Evolutionary conservation across 176 grass and related monocot genomes (phyloP), one percentile per base, ranked within the genome.

Genomic region (Triticum timopheevii): DNA sequence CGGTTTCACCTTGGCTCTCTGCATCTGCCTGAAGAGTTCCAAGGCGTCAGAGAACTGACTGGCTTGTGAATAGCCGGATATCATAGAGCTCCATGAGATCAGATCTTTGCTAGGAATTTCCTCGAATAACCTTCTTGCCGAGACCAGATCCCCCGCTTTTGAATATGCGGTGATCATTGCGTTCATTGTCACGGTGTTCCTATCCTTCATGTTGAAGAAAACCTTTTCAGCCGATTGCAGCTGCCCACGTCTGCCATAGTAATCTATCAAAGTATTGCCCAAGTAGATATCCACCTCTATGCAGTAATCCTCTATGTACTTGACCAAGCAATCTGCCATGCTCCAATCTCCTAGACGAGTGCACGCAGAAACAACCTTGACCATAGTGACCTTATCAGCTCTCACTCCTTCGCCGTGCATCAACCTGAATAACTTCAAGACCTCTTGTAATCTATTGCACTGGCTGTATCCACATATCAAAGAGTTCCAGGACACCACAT

Each of bases 51-150:
- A 86, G 66, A 92, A 95, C 36, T n/a, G 54, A 68, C 79, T 87
- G 20, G 69, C 69, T 49, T 88, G 80, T 2, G 86, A 95, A 77
- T 90, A 95, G 50, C 83, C 83, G 1, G 83, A 86, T 68, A 89
- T 82, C 52, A 95, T 93, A 52, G 90, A 93, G 71, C 84, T 90
- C 88, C 88, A 92, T 54, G 90, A 87, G 68, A 92, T 89, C 83
- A 92, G 74, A 89, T 95, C 80, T 64, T 86, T 90, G 44, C 65
- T 50, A 65, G 77, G 66, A 77, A 76, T 91, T 77, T 83, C 59
- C 78, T 89, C 22, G 24, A 89, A 95, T 67, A 93, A 82, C 62
- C 73, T 91, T 52, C 87, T 92, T 1, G 73, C 86, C 13, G 86
- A 92, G 50, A 87, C 63, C 65, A 92, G 71, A 87, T 89, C 65